These are phyloP conservation scores for Cercospora canescens DNA, from an alignment of 2,329 filamentous ascomycete species.

Conservation along the genomic window DNA sequence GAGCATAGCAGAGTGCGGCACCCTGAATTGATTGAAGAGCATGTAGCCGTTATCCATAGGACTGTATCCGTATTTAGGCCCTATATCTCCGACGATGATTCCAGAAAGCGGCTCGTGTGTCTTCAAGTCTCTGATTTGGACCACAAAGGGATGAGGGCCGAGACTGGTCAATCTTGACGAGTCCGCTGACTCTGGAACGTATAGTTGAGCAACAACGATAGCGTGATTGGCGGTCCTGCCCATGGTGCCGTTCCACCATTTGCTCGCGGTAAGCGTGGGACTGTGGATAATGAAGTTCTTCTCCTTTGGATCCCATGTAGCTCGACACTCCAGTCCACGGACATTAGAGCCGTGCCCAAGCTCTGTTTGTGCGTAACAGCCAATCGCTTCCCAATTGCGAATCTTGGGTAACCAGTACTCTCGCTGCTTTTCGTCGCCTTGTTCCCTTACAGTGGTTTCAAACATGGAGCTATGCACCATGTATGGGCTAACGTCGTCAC, in stretches of 20 bases:
- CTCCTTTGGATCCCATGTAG: slow-evolving; percentile 47
- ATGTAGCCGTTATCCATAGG: slow-evolving; percentile 56
- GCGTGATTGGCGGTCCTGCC: slow-evolving; percentile 57
- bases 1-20: slow-evolving; percentile 52
- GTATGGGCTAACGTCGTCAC: slow-evolving; percentile 56
- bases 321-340: slow-evolving; percentile 50
- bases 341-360: slow-evolving; percentile 57
- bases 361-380: slow-evolving; percentile 53
- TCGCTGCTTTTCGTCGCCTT: slow-evolving; percentile 49
- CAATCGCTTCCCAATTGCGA: slow-evolving; percentile 52
- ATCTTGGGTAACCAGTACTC: slow-evolving; percentile 53
- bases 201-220: slow-evolving; percentile 55
- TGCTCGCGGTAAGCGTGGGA: slow-evolving; percentile 53
- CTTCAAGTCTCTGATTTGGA: slow-evolving; percentile 52
- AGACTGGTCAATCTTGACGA: slow-evolving; percentile 42
- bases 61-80: slow-evolving; percentile 57
- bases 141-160: slow-evolving; percentile 55
- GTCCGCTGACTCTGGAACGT: slow-evolving; percentile 41
- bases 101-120: slow-evolving; percentile 50
- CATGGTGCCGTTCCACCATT: slow-evolving; percentile 58
- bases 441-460: slow-evolving; percentile 52
- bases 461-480: slow-evolving; percentile 56
- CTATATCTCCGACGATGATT: slow-evolving; percentile 56
- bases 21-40: slow-evolving; percentile 50
- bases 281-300: slow-evolving; percentile 54